Percentiles rank a stretch among this genome's conserved stretches.
Evolutionary conservation across 441 rosid genomes (phyloP).

Genomic region (Arabidopsis lyrata): DNA sequence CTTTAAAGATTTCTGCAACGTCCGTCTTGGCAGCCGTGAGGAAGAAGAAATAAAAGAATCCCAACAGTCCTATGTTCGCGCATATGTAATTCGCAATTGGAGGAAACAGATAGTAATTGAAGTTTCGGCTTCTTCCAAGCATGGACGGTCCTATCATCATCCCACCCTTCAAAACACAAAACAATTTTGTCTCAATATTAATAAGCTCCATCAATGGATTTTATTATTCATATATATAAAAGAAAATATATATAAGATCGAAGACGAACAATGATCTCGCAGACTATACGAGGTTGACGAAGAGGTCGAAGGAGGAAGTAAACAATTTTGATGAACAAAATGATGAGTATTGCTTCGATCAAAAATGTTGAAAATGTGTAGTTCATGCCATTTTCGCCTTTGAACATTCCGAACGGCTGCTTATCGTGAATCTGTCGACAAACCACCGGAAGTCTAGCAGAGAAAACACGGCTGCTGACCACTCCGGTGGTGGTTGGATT

Average conservation of each 20-base stretch:
- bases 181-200: neutral
- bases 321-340: slow-evolving; percentile 44
- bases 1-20: slow-evolving; percentile 43
- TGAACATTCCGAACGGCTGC: slow-evolving; percentile 51
- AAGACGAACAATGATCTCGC: slow-evolving; percentile 64
- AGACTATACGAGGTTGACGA: slow-evolving; percentile 67
- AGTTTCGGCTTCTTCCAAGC: slow-evolving; percentile 52
- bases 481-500: neutral
- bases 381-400: slow-evolving; percentile 55
- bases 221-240: neutral
- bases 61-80: slow-evolving; percentile 60
- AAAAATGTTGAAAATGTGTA: slow-evolving; percentile 53
- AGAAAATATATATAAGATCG: neutral
- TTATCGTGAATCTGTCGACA: slow-evolving; percentile 43
- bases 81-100: slow-evolving; percentile 49
- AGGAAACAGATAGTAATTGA: slow-evolving; percentile 46
- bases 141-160: slow-evolving; percentile 75
- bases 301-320: slow-evolving; percentile 73
- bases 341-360: slow-evolving; percentile 49
- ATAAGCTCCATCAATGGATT: neutral
- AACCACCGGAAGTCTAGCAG: slow-evolving; percentile 35
- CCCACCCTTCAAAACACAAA: slow-evolving; percentile 61
- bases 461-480: neutral
- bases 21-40: slow-evolving; percentile 68
- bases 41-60: slow-evolving; percentile 64